Conservation (phyloP, 805 yeast species). For the Allodekkera sacchari region DNA sequence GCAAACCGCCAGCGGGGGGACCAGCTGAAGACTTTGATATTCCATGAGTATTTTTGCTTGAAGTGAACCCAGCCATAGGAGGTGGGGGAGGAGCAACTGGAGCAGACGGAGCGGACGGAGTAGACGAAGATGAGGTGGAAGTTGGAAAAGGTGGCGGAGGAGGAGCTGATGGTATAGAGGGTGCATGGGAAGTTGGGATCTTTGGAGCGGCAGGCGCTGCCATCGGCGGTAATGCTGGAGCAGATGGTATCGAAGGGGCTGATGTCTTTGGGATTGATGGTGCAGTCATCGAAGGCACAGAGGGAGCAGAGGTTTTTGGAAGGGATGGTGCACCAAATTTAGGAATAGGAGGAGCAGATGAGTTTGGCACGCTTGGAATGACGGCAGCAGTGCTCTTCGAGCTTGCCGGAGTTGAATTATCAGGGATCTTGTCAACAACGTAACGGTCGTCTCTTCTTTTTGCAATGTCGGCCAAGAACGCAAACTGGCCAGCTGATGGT, state of each 20-base stretch:
- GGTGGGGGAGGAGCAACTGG: constrained; percentile 10
- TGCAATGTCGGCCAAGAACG: constrained; percentile 48
- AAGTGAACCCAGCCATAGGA: constrained; percentile 2
- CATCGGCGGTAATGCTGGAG: constrained; percentile 15
- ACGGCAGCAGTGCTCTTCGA: too few species aligned
- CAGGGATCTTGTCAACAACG: constrained; percentile 32
- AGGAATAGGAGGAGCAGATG: constrained; percentile 6
- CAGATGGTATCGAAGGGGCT: constrained; percentile 9
- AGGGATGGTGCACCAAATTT: constrained; percentile 1
- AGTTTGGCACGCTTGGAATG: not conserved
- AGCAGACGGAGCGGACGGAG: constrained; percentile 16
- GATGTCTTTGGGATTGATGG: constrained; percentile 10
- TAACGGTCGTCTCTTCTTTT: constrained; percentile 38
- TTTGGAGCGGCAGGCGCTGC: constrained; percentile 5
- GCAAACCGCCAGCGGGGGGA: constrained; percentile 33
- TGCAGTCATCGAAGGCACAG: constrained; percentile 21
- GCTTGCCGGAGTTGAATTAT: not conserved
- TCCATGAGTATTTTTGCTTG: constrained; percentile 10
- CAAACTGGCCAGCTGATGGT: constrained; percentile 30
- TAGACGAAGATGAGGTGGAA: constrained; percentile 9
- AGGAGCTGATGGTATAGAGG: constrained; percentile 18
- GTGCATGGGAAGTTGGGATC: constrained; percentile 9
- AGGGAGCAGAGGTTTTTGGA: constrained; percentile 4
- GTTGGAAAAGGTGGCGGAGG: constrained; percentile 16
- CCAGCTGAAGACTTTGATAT: constrained; percentile 20